These are phyloP conservation scores for Staphylotrichum tortipilum DNA, from an alignment of 495 filamentous ascomycete genomes.

Conservation along the genomic window DNA sequence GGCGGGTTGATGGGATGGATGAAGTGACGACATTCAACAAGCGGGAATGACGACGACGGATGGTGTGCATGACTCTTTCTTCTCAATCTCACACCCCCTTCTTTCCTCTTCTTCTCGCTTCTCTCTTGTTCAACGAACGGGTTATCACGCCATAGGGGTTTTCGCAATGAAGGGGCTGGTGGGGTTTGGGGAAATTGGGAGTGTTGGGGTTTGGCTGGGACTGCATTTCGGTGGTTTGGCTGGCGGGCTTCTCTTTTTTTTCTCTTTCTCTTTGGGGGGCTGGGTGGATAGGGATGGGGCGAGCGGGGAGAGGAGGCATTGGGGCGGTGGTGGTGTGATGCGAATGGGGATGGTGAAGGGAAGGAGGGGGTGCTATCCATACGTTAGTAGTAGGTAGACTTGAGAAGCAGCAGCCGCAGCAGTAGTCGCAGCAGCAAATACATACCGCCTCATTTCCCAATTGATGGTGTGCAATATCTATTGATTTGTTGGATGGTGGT, in stretches of 20 bases:
- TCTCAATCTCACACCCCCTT: neutral
- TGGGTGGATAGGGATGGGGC: neutral
- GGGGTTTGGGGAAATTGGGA: too few relatives aligned
- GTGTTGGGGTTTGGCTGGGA: neutral
- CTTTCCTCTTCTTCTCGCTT: neutral
- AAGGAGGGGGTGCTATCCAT: too few relatives aligned
- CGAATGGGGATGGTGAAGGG: too few relatives aligned
- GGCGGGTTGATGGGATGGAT: slow-evolving; percentile 2
- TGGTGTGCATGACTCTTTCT: neutral
- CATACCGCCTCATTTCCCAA: too few relatives aligned
- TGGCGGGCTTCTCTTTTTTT: too few relatives aligned
- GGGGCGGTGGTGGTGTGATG: too few relatives aligned
- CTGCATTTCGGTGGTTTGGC: neutral
- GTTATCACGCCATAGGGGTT: neutral
- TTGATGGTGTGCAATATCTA: too few relatives aligned
- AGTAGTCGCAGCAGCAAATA: too few relatives aligned
- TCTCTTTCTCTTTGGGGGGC: too few relatives aligned
- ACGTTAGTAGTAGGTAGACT: too few relatives aligned
- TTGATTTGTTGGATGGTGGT: too few relatives aligned
- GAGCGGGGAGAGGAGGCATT: neutral
- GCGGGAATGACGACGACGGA: neutral
- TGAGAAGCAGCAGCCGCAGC: too few relatives aligned
- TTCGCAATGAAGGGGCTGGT: neutral
- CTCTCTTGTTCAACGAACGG: neutral
- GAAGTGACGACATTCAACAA: slow-evolving; percentile 14